Evolutionary conservation across 1,139 yeast genomes (phyloP).

Genomic region (Debaryomyces coudertii): DNA sequence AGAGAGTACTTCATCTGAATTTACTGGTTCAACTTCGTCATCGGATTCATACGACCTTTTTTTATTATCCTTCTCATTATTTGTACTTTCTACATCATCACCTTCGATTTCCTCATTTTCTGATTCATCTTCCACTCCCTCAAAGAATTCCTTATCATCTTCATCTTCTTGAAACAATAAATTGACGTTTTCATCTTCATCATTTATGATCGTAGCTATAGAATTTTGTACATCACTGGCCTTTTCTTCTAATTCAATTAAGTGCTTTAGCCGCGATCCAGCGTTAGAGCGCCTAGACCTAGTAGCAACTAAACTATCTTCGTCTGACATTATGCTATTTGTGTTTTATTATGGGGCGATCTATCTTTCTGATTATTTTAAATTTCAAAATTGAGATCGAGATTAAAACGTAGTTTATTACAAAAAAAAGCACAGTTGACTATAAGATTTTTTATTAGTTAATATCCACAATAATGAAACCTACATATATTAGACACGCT

Average conservation of each 20-base stretch:
- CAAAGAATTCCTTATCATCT: conserved; percentile 74
- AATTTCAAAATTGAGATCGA: neutral
- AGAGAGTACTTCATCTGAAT: conserved; percentile 52
- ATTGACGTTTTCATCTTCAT: conserved; percentile 75
- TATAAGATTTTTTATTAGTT: neutral
- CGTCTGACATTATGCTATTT: conserved; percentile 22
- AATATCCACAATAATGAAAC: conserved; percentile 1
- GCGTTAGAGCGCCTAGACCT: conserved; percentile 85
- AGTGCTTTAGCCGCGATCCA: conserved; percentile 77
- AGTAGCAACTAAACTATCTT: conserved; percentile 64
- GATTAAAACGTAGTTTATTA: conserved; percentile 1
- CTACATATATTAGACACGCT: neutral
- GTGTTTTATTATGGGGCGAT: neutral
- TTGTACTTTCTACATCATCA: conserved; percentile 18
- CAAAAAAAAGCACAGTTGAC: neutral
- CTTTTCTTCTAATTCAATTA: conserved; percentile 70
- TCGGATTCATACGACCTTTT: conserved; percentile 12
- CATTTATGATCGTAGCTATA: conserved; percentile 43
- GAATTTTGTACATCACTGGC: conserved; percentile 35
- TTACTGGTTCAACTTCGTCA: conserved; percentile 23
- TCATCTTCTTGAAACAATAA: conserved; percentile 83
- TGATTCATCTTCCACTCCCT: conserved; percentile 40
- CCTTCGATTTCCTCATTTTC: conserved; percentile 29
- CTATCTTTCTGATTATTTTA: neutral
- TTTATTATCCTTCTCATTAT: conserved; percentile 19